Evolutionary conservation across 129 eudicot species (phyloP), one percentile per base, ranked within the genome.

Genomic region (Flaveria brownii): DNA sequence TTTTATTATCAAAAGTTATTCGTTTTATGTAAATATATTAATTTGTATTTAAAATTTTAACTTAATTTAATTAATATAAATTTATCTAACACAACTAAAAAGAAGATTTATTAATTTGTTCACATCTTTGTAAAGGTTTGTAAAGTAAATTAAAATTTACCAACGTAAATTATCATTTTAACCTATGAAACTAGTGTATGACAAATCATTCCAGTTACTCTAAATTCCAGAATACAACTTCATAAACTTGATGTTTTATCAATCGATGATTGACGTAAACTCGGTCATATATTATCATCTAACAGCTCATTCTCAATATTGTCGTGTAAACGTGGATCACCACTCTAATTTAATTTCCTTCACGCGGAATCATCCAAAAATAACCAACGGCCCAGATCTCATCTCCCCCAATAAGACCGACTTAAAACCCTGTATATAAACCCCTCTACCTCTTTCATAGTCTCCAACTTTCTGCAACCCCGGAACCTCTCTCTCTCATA

Each of bases 391-490:
- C 36, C 6, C 9, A 6, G 73, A 76, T 76, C 46, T 51, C 80
- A 65, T 65, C 80, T 65, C 73, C 3, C 3, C 49, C 20, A 30
- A 30, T 1, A n/a, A 39, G 33, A 76, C 80, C 73, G 80, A 65
- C 73, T 51, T 66, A 23, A 17, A 71, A 60, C 46, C 70, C 80
- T 71, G 43, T 72, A 74, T 71, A 81, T 52, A 61, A 57, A 69
- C 66, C 18, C 18, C 77, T 62, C 5, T 51, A 18, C 55, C 20
- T 2, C 57, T 23, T 62, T 55, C 17, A 62, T 17, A 52, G 15
- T 14, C 59, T 49, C 46, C 67, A 20, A 46, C 11, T 5, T 17
- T 62, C 71, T 60, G 42, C 14, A 12, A 49, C 22, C 41, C 50
- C 30, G 11, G 49, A 50, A 54, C 6, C 78, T 15, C 47, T 30